A percentile compares a stretch with the other conserved stretches of the same genome.
phyloP scores from a whole-genome alignment of 805 yeast genomes.

The Ogataea glucozyma region DNA sequence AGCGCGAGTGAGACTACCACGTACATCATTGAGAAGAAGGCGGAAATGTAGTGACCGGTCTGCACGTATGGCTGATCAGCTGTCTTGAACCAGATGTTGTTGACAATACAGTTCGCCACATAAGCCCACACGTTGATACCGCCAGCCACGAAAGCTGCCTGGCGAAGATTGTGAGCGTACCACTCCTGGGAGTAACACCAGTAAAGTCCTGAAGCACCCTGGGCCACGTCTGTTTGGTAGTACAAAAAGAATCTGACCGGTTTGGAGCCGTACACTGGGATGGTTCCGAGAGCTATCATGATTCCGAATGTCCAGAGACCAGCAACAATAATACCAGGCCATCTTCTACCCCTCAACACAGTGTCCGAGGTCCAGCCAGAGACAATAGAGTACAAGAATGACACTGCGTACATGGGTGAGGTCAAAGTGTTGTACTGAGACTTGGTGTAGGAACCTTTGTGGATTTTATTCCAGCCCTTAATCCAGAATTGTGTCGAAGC shows the following conservation, averaged over 20 bases:
- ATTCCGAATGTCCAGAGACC: slow-evolving; percentile 19
- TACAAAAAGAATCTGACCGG: slow-evolving; percentile 23
- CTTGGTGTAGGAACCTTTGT: slow-evolving; percentile 18
- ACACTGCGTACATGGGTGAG: slow-evolving; percentile 23
- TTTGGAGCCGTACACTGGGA: slow-evolving; percentile 22
- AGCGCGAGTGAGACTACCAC: slow-evolving; percentile 10
- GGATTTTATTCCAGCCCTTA: slow-evolving; percentile 25
- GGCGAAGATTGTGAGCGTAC: slow-evolving; percentile 17
- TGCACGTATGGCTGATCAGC: slow-evolving; percentile 19
- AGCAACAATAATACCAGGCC: slow-evolving; percentile 22
- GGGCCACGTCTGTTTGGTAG: slow-evolving; percentile 19
- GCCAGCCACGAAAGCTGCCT: slow-evolving; percentile 23
- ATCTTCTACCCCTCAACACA: slow-evolving; percentile 21
- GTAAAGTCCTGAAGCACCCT: slow-evolving; percentile 23
- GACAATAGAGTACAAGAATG: slow-evolving; percentile 14
- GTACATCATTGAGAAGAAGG: slow-evolving; percentile 17
- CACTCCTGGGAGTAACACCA: slow-evolving; percentile 25
- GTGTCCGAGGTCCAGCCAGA: slow-evolving; percentile 26
- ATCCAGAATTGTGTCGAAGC: slow-evolving; percentile 23
- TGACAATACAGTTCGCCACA: slow-evolving; percentile 22
- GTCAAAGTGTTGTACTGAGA: slow-evolving; percentile 20
- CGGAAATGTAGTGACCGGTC: slow-evolving; percentile 27
- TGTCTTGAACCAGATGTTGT: slow-evolving; percentile 22
- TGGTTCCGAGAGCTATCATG: slow-evolving; percentile 18
- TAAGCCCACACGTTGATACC: slow-evolving; percentile 25